phyloP scores from a whole-genome alignment of 768 basidiomycete species.

The Suillus occidentalis region DNA sequence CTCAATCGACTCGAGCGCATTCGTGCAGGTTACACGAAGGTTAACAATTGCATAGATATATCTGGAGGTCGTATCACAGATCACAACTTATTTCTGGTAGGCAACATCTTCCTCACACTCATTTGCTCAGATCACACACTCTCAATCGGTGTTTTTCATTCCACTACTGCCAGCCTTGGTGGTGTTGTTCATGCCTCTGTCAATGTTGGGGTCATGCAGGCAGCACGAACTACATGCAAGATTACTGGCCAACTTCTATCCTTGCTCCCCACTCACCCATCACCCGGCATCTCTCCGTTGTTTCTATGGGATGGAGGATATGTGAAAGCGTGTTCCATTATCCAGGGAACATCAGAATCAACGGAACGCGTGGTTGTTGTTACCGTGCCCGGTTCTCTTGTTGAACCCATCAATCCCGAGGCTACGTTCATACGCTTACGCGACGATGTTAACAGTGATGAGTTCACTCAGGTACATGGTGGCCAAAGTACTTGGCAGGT shows the following conservation, averaged over 20 bases:
- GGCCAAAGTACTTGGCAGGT: too few relatives aligned
- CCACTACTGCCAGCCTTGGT: neutral
- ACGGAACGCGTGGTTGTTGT: too few relatives aligned
- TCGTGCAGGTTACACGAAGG: too few relatives aligned
- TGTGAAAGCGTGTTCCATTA: neutral
- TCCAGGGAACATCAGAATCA: neutral
- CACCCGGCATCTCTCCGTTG: neutral
- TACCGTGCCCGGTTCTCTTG: too few relatives aligned
- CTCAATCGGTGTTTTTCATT: neutral
- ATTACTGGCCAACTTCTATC: neutral
- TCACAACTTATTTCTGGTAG: neutral
- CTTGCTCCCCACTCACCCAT: neutral
- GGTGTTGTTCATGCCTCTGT: neutral
- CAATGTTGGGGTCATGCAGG: neutral
- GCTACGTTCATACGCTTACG: too few relatives aligned
- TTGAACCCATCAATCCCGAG: too few relatives aligned
- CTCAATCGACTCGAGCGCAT: too few relatives aligned
- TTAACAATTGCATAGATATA: neutral
- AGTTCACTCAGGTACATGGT: too few relatives aligned
- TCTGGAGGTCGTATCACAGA: neutral
- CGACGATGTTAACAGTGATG: too few relatives aligned
- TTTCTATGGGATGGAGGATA: neutral
- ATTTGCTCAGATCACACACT: neutral
- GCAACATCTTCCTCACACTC: neutral
- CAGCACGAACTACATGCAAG: neutral